Base-by-base conservation (phyloP, 352 stramenopile genomes). In the Synura sp. region DNA sequence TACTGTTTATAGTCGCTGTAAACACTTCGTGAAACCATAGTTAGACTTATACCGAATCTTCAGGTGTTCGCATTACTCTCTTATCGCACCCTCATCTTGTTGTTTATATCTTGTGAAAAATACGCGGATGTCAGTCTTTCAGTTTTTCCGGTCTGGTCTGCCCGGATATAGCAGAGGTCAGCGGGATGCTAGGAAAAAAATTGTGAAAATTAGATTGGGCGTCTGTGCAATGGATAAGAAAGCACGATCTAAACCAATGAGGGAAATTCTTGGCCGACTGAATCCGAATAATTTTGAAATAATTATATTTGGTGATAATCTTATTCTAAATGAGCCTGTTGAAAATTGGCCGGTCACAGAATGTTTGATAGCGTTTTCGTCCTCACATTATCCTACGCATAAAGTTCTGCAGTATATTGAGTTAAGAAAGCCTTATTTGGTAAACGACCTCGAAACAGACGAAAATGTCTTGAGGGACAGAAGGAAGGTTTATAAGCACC, bases 161-260 rank as follows among this genome's bases (percentile, higher is more conserved):
- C n/a, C n/a, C n/a, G n/a, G n/a, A n/a, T n/a, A n/a, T n/a, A n/a
- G n/a, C n/a, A n/a, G n/a, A n/a, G n/a, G n/a, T n/a, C n/a, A n/a
- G n/a, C n/a, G n/a, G n/a, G n/a, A n/a, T n/a, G n/a, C n/a, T n/a
- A n/a, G n/a, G n/a, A n/a, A n/a, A n/a, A n/a, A n/a, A n/a, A n/a
- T 42, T 22, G 63, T 81, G 81, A 81, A 81, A 15, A 90, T 91
- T 32, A 81, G 81, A 69, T 38, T 99, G 1, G 96, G 94, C 33
- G 94, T 99, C 44, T 99, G 95, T 82, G 96, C 95, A 49, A 98
- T 98, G 95, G 93, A 98, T 84, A 99, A 99, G 85, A 99, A 99
- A 87, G 95, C 94, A 69, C 83, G 87, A 71, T 97, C 89, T 41
- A 98, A 98, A 84, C 93, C 94, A 59, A 98, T 98, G 94, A 86